A percentile compares a stretch with the other conserved stretches of the same genome.
phyloP scores from a whole-genome alignment of 2,329 filamentous ascomycete species.

The Botryosphaeria agaves region DNA sequence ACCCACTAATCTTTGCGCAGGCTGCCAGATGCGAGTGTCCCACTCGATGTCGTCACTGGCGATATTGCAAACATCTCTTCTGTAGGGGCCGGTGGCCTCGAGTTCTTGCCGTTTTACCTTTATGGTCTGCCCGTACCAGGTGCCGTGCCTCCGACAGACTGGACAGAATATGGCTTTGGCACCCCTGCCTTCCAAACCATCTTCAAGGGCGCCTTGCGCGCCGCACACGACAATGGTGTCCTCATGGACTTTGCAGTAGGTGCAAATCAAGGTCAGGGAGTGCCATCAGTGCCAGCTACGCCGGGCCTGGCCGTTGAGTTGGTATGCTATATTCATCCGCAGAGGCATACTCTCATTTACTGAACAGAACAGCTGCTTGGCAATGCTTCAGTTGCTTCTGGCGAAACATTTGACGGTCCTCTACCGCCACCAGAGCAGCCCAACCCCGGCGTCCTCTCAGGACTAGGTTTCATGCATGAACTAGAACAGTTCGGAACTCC shows the following conservation, averaged over 20 bases:
- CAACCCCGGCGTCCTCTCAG: constrained; percentile 1
- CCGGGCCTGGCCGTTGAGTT: constrained; percentile 7
- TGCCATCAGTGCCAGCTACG: constrained; percentile 15
- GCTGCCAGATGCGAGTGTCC: constrained; percentile 9
- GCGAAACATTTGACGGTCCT: constrained; percentile 3
- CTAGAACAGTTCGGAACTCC: constrained; percentile 7
- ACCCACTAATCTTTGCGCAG: constrained; percentile 2
- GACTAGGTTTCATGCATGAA: constrained; percentile 6
- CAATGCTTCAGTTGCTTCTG: constrained; percentile 5
- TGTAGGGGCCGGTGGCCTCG: constrained; percentile 8
- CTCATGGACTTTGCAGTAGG: constrained; percentile 30
- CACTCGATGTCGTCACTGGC: constrained; percentile 3
- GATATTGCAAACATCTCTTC: constrained; percentile 5
- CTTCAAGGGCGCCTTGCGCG: constrained; percentile 13
- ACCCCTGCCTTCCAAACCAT: constrained; percentile 15
- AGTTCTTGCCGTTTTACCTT: constrained; percentile 9
- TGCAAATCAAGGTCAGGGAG: constrained; percentile 30
- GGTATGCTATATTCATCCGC: background rate
- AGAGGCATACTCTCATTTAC: background rate
- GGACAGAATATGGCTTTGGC: constrained; percentile 23
- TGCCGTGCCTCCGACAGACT: constrained; percentile 13
- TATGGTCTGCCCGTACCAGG: constrained; percentile 6
- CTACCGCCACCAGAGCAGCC: constrained; percentile 5
- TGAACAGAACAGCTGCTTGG: background rate
- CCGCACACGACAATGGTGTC: constrained; percentile 18